Percentiles rank a stretch among this genome's conserved stretches.
Conservation (phyloP, 1,284 basidiomycete species). For the Ustilago vetiveriae region DNA sequence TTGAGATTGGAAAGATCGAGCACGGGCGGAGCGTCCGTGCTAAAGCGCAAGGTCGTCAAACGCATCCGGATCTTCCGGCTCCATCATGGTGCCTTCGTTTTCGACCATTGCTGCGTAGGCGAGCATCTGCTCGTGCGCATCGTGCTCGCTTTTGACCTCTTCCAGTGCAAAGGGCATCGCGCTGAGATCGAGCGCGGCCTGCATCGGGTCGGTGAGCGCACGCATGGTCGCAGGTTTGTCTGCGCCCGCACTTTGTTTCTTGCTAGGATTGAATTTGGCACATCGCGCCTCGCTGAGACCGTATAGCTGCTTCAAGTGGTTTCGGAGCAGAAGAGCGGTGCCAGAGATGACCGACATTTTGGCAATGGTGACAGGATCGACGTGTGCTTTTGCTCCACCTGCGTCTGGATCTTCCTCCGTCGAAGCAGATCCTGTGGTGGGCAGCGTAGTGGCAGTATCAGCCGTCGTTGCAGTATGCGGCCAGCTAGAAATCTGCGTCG, state of each 20-base stretch:
- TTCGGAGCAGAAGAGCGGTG: slow-evolving; percentile 47
- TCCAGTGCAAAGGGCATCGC: slow-evolving; percentile 33
- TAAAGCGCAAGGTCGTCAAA: slow-evolving; percentile 38
- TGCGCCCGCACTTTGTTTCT: slow-evolving; percentile 51
- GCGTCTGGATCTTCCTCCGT: slow-evolving; percentile 13
- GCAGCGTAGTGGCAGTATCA: not conserved
- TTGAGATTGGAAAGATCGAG: no score
- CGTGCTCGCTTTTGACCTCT: slow-evolving; percentile 25
- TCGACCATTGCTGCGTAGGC: slow-evolving; percentile 48
- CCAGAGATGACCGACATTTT: slow-evolving; percentile 51
- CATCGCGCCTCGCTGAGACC: slow-evolving; percentile 53
- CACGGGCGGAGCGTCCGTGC: no score
- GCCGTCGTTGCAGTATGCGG: not conserved
- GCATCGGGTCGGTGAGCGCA: slow-evolving; percentile 34
- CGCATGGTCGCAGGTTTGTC: slow-evolving; percentile 50
- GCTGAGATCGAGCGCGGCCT: slow-evolving; percentile 43
- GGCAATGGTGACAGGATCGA: slow-evolving; percentile 31
- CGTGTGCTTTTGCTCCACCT: slow-evolving; percentile 7
- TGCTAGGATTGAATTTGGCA: slow-evolving; percentile 54
- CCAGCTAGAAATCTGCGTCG: slow-evolving; percentile 18
- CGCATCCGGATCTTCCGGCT: slow-evolving; percentile 47
- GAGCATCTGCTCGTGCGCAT: slow-evolving; percentile 48
- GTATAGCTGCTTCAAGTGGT: slow-evolving; percentile 61
- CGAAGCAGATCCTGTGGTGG: slow-evolving; percentile 1
- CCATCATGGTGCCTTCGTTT: slow-evolving; percentile 52